Percentiles rank a stretch among this genome's conserved stretches.
Evolutionary conservation across 2,329 filamentous ascomycete genomes (phyloP).

Genomic region (Fusarium circinatum): DNA sequence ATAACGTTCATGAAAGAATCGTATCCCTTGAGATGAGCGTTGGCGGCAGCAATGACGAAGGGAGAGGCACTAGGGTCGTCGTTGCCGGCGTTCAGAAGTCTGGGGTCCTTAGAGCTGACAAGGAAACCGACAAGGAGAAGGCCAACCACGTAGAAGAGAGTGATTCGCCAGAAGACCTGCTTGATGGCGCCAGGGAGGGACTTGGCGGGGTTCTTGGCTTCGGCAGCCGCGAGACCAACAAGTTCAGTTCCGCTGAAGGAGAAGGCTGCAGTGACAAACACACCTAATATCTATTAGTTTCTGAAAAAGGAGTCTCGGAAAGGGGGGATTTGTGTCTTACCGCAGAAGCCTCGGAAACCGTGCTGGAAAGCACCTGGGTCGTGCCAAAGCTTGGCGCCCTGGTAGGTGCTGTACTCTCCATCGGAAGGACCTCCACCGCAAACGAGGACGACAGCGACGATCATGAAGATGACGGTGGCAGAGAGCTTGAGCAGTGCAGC

Average conservation of each 20-base stretch:
- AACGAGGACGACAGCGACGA: constrained; percentile 68
- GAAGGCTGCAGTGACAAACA: constrained; percentile 74
- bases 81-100: constrained; percentile 60
- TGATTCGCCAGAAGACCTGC: constrained; percentile 74
- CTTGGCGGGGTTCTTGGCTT: constrained; percentile 75
- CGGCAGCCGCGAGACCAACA: constrained; percentile 79
- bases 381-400: constrained; percentile 61
- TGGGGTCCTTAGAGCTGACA: constrained; percentile 56
- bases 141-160: constrained; percentile 64
- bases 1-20: constrained; percentile 69
- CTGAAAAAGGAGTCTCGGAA: accelerated
- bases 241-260: constrained; percentile 78
- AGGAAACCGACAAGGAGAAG: constrained; percentile 64
- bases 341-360: constrained; percentile 79
- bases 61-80: constrained; percentile 56
- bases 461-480: constrained; percentile 71
- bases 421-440: constrained; percentile 67
- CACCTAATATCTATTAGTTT: constrained; percentile 18
- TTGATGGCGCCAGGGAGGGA: constrained; percentile 85
- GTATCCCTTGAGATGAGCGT: constrained; percentile 62
- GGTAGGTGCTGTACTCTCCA: constrained; percentile 58
- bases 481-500: constrained; percentile 66
- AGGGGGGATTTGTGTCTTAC: constrained; percentile 49
- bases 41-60: constrained; percentile 67
- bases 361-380: constrained; percentile 70